phyloP scores from a whole-genome alignment of 2,329 filamentous ascomycete genomes.

The Aspergillus pseudoterreus region DNA sequence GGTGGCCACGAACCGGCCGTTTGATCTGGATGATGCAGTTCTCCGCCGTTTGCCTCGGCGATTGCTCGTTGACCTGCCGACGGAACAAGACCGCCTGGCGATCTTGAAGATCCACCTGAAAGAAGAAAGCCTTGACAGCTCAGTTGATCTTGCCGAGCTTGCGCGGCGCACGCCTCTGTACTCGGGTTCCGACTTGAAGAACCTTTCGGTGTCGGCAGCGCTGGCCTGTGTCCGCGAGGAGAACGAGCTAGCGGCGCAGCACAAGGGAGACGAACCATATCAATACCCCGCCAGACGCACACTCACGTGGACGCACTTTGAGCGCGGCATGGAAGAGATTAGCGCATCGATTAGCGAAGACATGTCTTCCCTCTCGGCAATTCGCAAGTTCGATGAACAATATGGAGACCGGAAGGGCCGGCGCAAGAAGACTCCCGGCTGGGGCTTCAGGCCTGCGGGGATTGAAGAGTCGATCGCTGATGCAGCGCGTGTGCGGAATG shows the following conservation, averaged over 20 bases:
- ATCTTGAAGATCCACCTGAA: slow-evolving; percentile 51
- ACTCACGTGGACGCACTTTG: slow-evolving; percentile 70
- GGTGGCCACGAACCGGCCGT: slow-evolving; percentile 94
- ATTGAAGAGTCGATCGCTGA: slow-evolving; percentile 31
- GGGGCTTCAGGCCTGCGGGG: slow-evolving; percentile 47
- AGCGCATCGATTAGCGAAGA: slow-evolving; percentile 90
- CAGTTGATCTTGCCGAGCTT: slow-evolving; percentile 41
- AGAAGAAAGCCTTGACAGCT: slow-evolving; percentile 41
- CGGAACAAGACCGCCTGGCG: slow-evolving; percentile 40
- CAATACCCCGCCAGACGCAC: slow-evolving; percentile 66
- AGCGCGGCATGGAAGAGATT: slow-evolving; percentile 81
- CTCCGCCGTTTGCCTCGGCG: slow-evolving; percentile 49
- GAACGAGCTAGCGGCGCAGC: slow-evolving; percentile 36
- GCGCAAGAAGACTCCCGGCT: slow-evolving; percentile 55
- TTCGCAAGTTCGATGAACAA: slow-evolving; percentile 92
- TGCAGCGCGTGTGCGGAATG: slow-evolving; percentile 40
- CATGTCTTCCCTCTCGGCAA: slow-evolving; percentile 79
- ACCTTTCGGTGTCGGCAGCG: slow-evolving; percentile 49
- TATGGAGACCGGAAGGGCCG: slow-evolving; percentile 77
- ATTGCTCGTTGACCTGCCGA: slow-evolving; percentile 49
- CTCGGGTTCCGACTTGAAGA: slow-evolving; percentile 53
- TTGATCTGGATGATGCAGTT: slow-evolving; percentile 72
- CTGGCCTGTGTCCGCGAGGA: slow-evolving; percentile 48
- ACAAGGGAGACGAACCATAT: slow-evolving; percentile 44
- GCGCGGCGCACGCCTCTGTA: slow-evolving; percentile 47